These are phyloP conservation scores for Globisporangium rhizosaccharum DNA, from an alignment of 352 stramenopile genomes.

Conservation along the genomic window DNA sequence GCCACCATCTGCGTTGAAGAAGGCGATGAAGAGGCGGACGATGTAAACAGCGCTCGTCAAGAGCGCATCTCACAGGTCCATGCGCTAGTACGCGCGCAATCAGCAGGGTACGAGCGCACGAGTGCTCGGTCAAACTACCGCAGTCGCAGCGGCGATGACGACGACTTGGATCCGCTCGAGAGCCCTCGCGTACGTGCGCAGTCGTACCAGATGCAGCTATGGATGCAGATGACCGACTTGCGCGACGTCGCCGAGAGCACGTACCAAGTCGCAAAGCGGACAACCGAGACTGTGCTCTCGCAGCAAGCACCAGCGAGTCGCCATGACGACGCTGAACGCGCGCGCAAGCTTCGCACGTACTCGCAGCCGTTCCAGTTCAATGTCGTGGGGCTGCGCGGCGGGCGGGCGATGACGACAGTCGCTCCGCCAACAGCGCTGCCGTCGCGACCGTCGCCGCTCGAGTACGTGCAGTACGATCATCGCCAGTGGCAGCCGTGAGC, in stretches of 20 bases:
- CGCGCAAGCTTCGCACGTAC: conserved; percentile 11
- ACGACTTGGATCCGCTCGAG: conserved; percentile 2
- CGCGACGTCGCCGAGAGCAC: conserved; percentile 54
- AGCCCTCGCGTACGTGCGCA: conserved; percentile 20
- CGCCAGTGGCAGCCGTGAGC: too few relatives aligned
- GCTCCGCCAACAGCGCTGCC: not conserved
- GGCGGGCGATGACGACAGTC: conserved; percentile 10
- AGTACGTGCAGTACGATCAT: too few relatives aligned
- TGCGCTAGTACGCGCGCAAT: conserved; percentile 8
- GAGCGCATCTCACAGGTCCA: conserved; percentile 13
- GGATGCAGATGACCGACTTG: conserved; percentile 71
- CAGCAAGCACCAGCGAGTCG: conserved; percentile 13
- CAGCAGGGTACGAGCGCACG: conserved; percentile 5
- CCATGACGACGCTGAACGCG: not conserved
- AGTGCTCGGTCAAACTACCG: not conserved
- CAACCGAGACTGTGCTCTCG: conserved; percentile 43
- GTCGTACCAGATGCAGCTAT: conserved; percentile 61
- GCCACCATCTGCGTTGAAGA: conserved; percentile 13
- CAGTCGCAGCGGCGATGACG: not conserved
- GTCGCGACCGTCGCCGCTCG: too few relatives aligned
- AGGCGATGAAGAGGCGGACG: conserved; percentile 17
- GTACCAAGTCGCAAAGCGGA: conserved; percentile 56
- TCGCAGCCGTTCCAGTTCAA: conserved; percentile 19
- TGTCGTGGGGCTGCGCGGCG: conserved; percentile 10
- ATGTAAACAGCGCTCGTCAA: not conserved